Base-by-base conservation (phyloP, 2,329 filamentous ascomycete species). In the Xylaria hypoxylon region DNA sequence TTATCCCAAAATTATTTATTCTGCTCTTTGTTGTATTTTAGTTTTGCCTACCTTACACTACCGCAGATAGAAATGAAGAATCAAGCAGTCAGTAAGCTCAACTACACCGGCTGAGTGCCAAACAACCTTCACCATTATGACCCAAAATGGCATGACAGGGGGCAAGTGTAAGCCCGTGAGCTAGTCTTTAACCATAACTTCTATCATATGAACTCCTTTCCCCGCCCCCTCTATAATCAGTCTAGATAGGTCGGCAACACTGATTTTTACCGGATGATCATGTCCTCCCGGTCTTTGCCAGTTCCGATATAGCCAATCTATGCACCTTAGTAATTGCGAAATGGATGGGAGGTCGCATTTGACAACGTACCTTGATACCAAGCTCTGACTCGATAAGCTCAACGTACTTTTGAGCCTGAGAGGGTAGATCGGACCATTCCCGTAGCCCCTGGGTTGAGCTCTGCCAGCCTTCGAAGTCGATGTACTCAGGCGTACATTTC, bases 401-500 rank as follows among this genome's bases (percentile, higher is more conserved):
- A 52, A 88, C 79, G 71, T 88, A 89, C 66, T 82, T 82, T 65
- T 81, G 79, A 42, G 85, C 85, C 65, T 86, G 81, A 66, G 77
- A 76, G 1, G 87, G 86, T 40, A 89, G 77, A 10, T 86, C 83
- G 24, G 82, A 79, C 73, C 80, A 89, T 65, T 77, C 80, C 68
- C 80, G 84, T 42, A 81, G 76, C 47, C 82, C 82, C 17, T 83
- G 84, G 1, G 84, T 89, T 22, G 80, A 79, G 67, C 79, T 80
- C 70, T 85, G 83, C 87, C 87, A 89, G 26, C 87, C 87, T 8
- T 83, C 81, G 38, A 89, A 74, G 8, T 82, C 86, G 70, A 83
- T 80, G 75, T 89, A 89, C 52, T 80, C 78, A 22, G 86, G 82
- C 28, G 55, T 57, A n/a, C 65, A 68, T 68, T 87, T 82, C 51